Conservation (phyloP, 2,329 filamentous ascomycete genomes). For the Microcera coccophila region DNA sequence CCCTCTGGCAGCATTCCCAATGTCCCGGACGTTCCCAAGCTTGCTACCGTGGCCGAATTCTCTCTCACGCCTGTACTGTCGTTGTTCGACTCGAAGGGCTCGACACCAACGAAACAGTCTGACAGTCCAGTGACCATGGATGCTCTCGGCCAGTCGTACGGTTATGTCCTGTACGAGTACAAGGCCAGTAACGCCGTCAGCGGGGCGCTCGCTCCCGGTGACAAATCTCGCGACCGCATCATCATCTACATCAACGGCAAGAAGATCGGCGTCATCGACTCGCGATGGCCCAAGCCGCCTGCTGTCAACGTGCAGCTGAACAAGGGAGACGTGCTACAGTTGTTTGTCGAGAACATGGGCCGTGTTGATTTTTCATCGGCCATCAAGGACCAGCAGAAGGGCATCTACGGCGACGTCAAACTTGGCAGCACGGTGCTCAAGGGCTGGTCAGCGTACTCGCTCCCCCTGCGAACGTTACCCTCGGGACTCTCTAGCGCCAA, state of each 20-base stretch:
- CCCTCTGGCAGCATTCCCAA: slow-evolving; percentile 33
- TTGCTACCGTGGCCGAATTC: slow-evolving; percentile 10
- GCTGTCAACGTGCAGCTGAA: slow-evolving; percentile 36
- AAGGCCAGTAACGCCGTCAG: slow-evolving; percentile 19
- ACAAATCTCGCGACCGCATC: background rate
- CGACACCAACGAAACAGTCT: background rate
- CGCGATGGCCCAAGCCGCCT: slow-evolving; percentile 38
- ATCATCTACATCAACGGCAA: background rate
- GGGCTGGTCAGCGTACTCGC: background rate
- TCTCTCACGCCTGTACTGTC: background rate
- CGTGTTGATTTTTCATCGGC: slow-evolving; percentile 43
- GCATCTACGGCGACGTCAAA: slow-evolving; percentile 29
- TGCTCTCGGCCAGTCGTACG: slow-evolving; percentile 40
- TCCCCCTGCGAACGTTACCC: background rate
- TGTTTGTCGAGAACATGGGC: slow-evolving; percentile 50
- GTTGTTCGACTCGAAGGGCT: too few relatives aligned
- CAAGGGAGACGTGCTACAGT: slow-evolving; percentile 38
- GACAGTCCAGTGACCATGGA: slow-evolving; percentile 42
- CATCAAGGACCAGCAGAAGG: slow-evolving; percentile 44
- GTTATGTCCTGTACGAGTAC: slow-evolving; percentile 43
- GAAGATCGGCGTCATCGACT: slow-evolving; percentile 8
- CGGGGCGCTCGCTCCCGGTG: background rate
- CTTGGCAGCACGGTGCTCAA: background rate
- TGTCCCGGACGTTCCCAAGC: slow-evolving; percentile 30
- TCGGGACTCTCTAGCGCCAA: background rate